phyloP scores from a whole-genome alignment of 192 early-diverging fungal species.

The Coemansia sp. region DNA sequence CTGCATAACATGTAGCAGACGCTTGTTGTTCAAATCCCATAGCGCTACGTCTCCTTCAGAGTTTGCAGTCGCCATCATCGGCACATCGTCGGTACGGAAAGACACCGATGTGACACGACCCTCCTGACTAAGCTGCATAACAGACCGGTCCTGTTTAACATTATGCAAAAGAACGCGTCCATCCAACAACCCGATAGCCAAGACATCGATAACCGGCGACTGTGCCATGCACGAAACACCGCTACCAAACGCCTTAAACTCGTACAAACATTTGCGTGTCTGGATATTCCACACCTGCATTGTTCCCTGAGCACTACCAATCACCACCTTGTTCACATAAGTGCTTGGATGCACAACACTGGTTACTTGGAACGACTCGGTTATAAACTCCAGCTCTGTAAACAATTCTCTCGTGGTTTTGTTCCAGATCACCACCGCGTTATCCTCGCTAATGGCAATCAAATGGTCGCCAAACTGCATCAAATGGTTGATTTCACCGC shows the following conservation, averaged over 20 bases:
- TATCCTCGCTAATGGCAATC: constrained; percentile 79
- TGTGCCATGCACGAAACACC: constrained; percentile 81
- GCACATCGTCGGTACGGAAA: constrained; percentile 87
- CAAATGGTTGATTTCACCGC: constrained; percentile 62
- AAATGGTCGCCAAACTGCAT: constrained; percentile 76
- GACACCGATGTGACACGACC: constrained; percentile 86
- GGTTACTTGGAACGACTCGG: constrained; percentile 68
- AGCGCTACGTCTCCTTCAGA: constrained; percentile 85
- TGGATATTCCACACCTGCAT: constrained; percentile 96
- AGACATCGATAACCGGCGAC: constrained; percentile 89
- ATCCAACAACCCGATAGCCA: constrained; percentile 90
- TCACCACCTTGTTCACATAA: constrained; percentile 95
- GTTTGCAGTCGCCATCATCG: constrained; percentile 89
- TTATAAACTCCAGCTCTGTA: constrained; percentile 73
- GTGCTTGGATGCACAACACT: constrained; percentile 90
- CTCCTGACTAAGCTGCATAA: constrained; percentile 82
- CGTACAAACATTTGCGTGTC: constrained; percentile 73
- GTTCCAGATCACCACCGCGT: constrained; percentile 78
- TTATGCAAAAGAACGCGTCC: constrained; percentile 86
- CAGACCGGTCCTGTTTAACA: constrained; percentile 73
- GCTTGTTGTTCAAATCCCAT: constrained; percentile 87
- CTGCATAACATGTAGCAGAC: constrained; percentile 76
- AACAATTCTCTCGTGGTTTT: constrained; percentile 68
- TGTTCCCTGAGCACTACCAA: constrained; percentile 80
- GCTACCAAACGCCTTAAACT: constrained; percentile 74